These are phyloP conservation scores for Dimocarpus longan DNA, from an alignment of 345 rosid species.

Conservation along the genomic window DNA sequence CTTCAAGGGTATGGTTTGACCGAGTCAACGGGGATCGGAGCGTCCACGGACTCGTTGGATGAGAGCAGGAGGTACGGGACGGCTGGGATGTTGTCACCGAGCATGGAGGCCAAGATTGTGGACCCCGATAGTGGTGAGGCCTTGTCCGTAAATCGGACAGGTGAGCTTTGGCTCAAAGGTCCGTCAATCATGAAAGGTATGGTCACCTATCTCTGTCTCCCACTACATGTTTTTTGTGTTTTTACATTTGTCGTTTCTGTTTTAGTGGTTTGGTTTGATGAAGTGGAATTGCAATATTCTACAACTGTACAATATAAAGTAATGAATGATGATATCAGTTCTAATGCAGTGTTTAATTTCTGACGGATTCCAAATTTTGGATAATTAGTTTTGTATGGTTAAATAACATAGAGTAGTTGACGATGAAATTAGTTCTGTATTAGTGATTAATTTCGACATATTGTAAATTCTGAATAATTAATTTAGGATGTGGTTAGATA, in stretches of 20 bases:
- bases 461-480: no score
- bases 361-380: no score
- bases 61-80: slow-evolving; percentile 78
- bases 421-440: no score
- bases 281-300: background rate
- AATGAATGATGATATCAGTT: no score
- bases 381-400: no score
- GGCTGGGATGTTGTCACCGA: slow-evolving; percentile 63
- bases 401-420: no score
- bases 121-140: slow-evolving; percentile 61
- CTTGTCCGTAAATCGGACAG: slow-evolving; percentile 55
- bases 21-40: slow-evolving; percentile 73
- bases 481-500: no score
- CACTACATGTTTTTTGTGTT: background rate
- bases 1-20: slow-evolving; percentile 78
- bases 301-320: no score
- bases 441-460: no score
- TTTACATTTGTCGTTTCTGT: background rate
- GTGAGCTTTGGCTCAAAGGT: slow-evolving; percentile 78
- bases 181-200: slow-evolving; percentile 73
- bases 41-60: slow-evolving; percentile 57
- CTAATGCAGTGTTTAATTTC: no score
- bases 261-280: background rate
- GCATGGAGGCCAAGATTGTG: slow-evolving; percentile 71
- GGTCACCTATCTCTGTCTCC: background rate